Base-by-base conservation (phyloP, 495 filamentous ascomycete species). In the Trichoderma gamsii region DNA sequence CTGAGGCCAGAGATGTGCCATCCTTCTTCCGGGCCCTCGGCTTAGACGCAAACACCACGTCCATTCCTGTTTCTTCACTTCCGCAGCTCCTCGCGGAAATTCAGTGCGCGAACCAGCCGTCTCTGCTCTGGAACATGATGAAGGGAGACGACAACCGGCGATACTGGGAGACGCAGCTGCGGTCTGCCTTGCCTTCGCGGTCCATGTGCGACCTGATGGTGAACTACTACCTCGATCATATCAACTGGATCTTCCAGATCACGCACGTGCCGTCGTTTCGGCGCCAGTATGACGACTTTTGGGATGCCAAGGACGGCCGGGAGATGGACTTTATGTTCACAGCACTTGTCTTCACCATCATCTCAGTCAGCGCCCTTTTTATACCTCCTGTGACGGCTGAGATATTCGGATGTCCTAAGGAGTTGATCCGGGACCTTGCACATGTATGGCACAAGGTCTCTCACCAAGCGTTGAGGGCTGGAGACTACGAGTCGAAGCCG, bases 151-250 rank as follows among this genome's bases (percentile, higher is more conserved):
- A 3, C 25, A 61, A 21, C 8, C 29, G 56, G 27, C 56, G 56
- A 18, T 61, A 61, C 13, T 61, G 56, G 56, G 56, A 61, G 56
- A 61, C 56, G 56, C 56, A 61, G 56, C 56, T 61, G 56, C 56
- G 56, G 11, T 27, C 56, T 4, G 56, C 27, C 13, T 18, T 61
- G 27, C 56, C 56, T 3, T 61, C 56, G 25, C 27, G 56, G 56
- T 15, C 56, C 25, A 61, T 61, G 56, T 61, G 56, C 7, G 56
- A 61, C n/a, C 25, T 61, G 16, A 23, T 61, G 56, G 23, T 61
- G 23, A 61, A 61, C 56, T 61, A 61, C n/a, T 61, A 61, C 56
- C 23, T 61, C 25, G 56, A 61, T 18, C 56, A 61, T 25, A 32
- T 61, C 56, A 61, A 61, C 25, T 61, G 56, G 56, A 35, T 61